Evolutionary conservation across 2,329 filamentous ascomycete species (phyloP), one percentile per base, ranked within the genome.

Genomic region (Ilyonectria destructans): DNA sequence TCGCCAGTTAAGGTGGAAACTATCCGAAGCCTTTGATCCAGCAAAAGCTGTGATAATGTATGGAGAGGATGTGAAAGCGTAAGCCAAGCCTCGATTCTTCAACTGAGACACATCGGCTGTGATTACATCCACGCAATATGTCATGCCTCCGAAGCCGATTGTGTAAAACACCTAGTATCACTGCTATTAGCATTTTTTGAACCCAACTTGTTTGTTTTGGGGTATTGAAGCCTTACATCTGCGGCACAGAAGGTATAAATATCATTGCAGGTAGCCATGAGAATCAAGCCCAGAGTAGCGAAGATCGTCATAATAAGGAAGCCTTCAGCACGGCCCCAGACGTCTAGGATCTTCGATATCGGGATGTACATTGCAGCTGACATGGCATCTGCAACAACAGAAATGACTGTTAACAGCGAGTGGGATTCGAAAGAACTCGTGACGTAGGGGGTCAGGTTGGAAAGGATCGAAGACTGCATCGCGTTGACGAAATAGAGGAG

Each of bases 241-340:
- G 86, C 88, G 5, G 88, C 89, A 62, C 87, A 87, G 75, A 88
- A 81, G 3, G 77, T 77, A 0, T 74, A 62, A 9, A 81, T 51
- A 9, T 73, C 70, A 2, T 85, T 81, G 74, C 85, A 90, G 0
- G 84, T 83, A 12, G 91, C 91, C 83, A 91, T 90, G 72, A 93
- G 82, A 19, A 90, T 84, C 65, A 91, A 82, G 15, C 82, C 83
- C 62, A 84, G 15, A 2, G 85, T 82, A 57, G 84, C 82, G 19
- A 88, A 81, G 9, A 77, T 66, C 1, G 86, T 82, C 78, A 88
- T 88, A 54, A 88, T 70, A 23, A 86, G 80, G 74, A 89, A 88
- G 6, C 88, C 89, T 71, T 90, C 85, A 19, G 89, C 85, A 58
- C 89, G 86, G 57, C 88, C 90, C 82, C 88, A 91, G 31, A 91